Conservation (phyloP, 2,329 filamentous ascomycete species). For the Neurospora crassa region DNA sequence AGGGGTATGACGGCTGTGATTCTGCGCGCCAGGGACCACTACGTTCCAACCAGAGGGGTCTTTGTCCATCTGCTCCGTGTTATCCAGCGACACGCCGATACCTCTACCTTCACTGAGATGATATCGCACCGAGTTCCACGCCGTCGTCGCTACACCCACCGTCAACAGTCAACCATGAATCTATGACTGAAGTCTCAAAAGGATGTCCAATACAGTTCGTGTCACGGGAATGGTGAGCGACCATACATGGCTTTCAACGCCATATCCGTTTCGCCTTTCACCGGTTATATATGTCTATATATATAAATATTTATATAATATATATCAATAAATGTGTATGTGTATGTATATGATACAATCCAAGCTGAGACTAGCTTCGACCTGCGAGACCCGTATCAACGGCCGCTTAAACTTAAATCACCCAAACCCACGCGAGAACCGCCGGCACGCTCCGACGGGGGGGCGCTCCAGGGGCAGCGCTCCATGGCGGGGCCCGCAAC, state of each 20-base stretch:
- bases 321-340: not conserved
- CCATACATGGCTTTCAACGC: not conserved
- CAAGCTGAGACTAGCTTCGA: not conserved
- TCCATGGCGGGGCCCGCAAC: not conserved
- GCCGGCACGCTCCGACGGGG: not conserved
- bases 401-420: not conserved
- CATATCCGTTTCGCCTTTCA: not conserved
- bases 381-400: too few relatives aligned
- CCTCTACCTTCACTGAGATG: not conserved
- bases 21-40: not conserved
- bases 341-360: not conserved
- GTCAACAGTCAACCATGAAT: not conserved
- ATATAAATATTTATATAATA: not conserved
- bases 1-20: not conserved
- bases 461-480: not conserved
- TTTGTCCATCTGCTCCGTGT: not conserved
- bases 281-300: not conserved
- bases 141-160: not conserved
- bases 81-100: not conserved
- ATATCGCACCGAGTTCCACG: not conserved
- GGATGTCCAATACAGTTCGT: not conserved
- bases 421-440: not conserved
- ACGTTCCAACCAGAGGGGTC: not conserved
- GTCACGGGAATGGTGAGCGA: not conserved
- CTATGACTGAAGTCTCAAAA: not conserved